Evolutionary conservation across 2,329 filamentous ascomycete species (phyloP), one percentile per base, ranked within the genome.

Genomic region (Stagonosporopsis tanaceti): DNA sequence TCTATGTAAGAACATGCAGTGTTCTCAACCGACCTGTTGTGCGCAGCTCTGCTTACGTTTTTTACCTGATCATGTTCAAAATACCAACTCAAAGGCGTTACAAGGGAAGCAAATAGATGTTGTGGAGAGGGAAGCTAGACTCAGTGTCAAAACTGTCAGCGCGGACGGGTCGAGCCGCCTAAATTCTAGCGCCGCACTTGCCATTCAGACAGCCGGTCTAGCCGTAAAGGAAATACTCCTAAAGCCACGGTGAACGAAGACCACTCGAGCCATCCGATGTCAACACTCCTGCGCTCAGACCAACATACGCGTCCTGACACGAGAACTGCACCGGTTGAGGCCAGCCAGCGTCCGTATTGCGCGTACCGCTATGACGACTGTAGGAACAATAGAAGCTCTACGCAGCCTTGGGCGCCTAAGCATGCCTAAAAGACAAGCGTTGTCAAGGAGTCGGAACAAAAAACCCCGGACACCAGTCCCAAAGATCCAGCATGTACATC

Each of bases 221-320:
- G 38, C 52, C 44, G 5, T 11, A 32, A 20, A n/a, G 4, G 14
- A 22, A 24, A 8, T 20, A 25, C n/a, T 28, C 30, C 9, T 3
- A 38, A 44, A 41, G 51, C 44, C 42, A 44, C 51, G 42, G 44
- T 53, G 51, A 53, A 53, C 44, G 39, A 54, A 35, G 48, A 30
- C 40, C 40, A 34, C 20, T 9, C 28, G 24, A 38, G 15, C 39
- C 3, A 6, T 30, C 32, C 38, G 32, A 35, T 35, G 9, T 17
- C 27, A 41, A 34, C 37, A 22, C 28, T 27, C 22, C 5, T 25
- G 37, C 32, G 37, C 17, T 40, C 28, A 50, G 24, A 9, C 28
- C 27, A 25, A 30, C 27, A 34, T 42, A 14, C 24, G 27, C 24
- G 4, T 42, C 22, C 47, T 32, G 27, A 2, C 14, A 34, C 44